phyloP scores from a whole-genome alignment of 2,329 filamentous ascomycete species.

The Trichoderma gracile region DNA sequence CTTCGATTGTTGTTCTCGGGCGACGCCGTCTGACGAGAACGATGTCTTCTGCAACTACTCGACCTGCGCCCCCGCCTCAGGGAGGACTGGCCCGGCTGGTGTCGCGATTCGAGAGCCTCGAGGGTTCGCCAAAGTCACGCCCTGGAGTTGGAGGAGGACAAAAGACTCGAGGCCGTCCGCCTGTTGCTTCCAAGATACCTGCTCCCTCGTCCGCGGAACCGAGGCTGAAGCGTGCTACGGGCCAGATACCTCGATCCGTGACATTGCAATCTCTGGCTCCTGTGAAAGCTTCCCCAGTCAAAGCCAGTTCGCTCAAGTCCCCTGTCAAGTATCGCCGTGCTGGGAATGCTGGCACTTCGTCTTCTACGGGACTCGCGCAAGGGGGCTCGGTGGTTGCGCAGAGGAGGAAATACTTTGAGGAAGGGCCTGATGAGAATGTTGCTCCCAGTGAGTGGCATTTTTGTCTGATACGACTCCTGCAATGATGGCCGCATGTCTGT shows the following conservation, averaged over 20 bases:
- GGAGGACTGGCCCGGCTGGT: constrained; percentile 38
- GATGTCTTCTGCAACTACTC: not conserved
- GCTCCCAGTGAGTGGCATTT: not conserved
- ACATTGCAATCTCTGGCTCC: not conserved
- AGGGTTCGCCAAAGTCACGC: constrained; percentile 27
- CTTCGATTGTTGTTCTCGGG: too few species aligned
- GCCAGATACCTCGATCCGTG: not conserved
- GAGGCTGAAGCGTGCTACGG: not conserved
- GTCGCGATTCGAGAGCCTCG: constrained; percentile 41
- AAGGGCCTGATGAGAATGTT: not conserved
- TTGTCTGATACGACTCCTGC: too few species aligned
- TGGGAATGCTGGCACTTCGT: not conserved
- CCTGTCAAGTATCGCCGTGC: not conserved
- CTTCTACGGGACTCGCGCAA: not conserved
- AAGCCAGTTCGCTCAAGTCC: not conserved
- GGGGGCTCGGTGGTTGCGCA: constrained; percentile 32
- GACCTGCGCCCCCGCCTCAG: constrained; percentile 1
- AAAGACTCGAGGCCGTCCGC: not conserved
- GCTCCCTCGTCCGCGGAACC: not conserved
- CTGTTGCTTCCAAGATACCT: not conserved
- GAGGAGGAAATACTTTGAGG: constrained; percentile 32
- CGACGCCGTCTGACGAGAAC: not conserved
- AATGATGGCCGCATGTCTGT: not conserved
- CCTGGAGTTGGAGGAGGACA: not conserved
- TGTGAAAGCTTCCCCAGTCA: not conserved